Evolutionary conservation across 257 asterid species (phyloP).

Genomic region (Nicotiana sylvestris): DNA sequence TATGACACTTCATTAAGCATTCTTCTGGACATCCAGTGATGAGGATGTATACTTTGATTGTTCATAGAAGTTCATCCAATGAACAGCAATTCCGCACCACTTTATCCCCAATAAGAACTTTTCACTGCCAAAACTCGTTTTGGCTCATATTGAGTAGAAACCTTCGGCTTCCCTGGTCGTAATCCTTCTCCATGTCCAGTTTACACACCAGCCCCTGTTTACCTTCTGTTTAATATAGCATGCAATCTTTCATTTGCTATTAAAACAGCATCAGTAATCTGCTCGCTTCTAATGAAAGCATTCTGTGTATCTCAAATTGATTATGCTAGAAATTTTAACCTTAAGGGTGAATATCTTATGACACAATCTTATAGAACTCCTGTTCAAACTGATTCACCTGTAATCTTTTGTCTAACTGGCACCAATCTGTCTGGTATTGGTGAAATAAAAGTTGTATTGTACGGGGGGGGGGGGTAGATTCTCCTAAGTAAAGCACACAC

Average conservation of each 20-base stretch:
- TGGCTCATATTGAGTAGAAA: background rate
- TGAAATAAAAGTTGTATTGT: background rate
- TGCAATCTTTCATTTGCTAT: background rate
- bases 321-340: background rate
- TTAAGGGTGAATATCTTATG: background rate
- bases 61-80: background rate
- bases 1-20: background rate
- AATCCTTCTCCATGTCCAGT: background rate
- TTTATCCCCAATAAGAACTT: background rate
- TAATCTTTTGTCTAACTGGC: background rate
- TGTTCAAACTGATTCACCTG: background rate
- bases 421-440: background rate
- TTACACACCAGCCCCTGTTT: background rate
- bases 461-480: too few species aligned
- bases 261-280: background rate
- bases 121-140: background rate
- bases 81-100: background rate
- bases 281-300: conserved; percentile 1
- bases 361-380: background rate
- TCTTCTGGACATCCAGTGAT: background rate
- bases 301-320: background rate
- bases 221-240: background rate
- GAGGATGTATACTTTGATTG: conserved; percentile 1
- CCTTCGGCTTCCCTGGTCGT: background rate
- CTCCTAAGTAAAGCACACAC: too few species aligned